Evolutionary conservation across 2,329 filamentous ascomycete species (phyloP).

Genomic region (Colletotrichum liriopes): DNA sequence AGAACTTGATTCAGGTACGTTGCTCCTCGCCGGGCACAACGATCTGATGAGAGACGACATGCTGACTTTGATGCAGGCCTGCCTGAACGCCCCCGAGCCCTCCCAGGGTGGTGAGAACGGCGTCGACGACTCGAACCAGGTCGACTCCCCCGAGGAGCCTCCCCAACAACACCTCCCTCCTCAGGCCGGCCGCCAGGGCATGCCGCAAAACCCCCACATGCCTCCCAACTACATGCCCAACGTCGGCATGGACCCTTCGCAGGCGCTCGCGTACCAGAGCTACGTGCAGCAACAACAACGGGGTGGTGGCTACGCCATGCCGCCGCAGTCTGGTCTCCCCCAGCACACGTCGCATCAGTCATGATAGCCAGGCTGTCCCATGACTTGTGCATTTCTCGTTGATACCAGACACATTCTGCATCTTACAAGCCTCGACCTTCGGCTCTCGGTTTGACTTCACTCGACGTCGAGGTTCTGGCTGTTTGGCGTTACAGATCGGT

Average conservation of each 20-base stretch:
- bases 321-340: constrained; percentile 82
- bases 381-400: constrained; percentile 55
- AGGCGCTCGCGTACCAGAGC: constrained; percentile 86
- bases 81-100: constrained; percentile 95
- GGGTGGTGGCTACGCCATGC: constrained; percentile 83
- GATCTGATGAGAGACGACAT: no score
- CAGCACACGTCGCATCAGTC: constrained; percentile 88
- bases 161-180: constrained; percentile 82
- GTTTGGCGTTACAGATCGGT: constrained; percentile 50
- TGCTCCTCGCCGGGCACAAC: neutral
- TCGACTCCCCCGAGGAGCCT: constrained; percentile 94
- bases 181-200: constrained; percentile 72
- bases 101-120: constrained; percentile 85
- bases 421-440: constrained; percentile 54
- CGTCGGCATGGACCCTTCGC: constrained; percentile 81
- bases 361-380: constrained; percentile 59
- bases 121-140: constrained; percentile 81
- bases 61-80: constrained; percentile 75
- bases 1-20: constrained; percentile 97
- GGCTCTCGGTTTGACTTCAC: constrained; percentile 15
- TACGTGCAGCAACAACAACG: constrained; percentile 82
- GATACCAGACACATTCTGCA: constrained; percentile 75
- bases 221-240: constrained; percentile 74
- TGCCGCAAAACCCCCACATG: constrained; percentile 77
- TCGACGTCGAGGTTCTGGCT: constrained; percentile 56